Percentiles rank a stretch among this genome's conserved stretches.
Conservation (phyloP, 1,284 basidiomycete genomes). For the Ceratobasidium sp. region DNA sequence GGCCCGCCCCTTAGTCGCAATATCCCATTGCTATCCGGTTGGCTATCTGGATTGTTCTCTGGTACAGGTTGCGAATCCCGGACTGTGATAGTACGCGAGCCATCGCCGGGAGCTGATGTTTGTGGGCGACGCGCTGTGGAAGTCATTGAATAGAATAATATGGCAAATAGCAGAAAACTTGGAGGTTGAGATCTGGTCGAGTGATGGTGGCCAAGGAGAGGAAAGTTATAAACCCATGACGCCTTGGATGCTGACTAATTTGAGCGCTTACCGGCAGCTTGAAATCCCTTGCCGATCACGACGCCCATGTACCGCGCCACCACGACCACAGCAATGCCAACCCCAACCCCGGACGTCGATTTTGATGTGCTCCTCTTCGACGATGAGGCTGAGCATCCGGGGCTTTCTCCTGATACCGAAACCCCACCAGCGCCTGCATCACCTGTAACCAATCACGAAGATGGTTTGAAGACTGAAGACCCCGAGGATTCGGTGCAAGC, state of each 20-base stretch:
- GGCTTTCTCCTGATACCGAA: background rate
- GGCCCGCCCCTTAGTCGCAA: constrained; percentile 66
- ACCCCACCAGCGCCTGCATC: too few relatives aligned
- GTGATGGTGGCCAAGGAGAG: constrained; percentile 6
- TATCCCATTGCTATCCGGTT: constrained; percentile 49
- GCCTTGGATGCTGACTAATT: background rate
- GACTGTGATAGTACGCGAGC: constrained; percentile 67
- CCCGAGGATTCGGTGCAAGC: constrained; percentile 21
- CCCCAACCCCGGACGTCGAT: background rate
- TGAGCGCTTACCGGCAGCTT: constrained; percentile 5
- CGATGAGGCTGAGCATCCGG: background rate
- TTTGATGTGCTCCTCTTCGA: constrained; percentile 4
- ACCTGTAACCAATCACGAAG: background rate
- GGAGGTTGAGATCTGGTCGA: background rate
- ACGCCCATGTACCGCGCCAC: constrained; percentile 8
- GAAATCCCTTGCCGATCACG: constrained; percentile 7
- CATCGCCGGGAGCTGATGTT: constrained; percentile 58
- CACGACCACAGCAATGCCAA: background rate
- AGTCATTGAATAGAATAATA: constrained; percentile 38
- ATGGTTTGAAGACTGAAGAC: background rate
- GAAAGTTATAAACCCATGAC: constrained; percentile 30
- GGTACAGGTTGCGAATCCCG: constrained; percentile 57
- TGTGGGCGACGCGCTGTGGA: constrained; percentile 40
- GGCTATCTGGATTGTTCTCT: constrained; percentile 45
- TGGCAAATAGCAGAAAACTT: background rate